Conservation (phyloP, 805 yeast genomes). For the Teunomyces gatunensis region DNA sequence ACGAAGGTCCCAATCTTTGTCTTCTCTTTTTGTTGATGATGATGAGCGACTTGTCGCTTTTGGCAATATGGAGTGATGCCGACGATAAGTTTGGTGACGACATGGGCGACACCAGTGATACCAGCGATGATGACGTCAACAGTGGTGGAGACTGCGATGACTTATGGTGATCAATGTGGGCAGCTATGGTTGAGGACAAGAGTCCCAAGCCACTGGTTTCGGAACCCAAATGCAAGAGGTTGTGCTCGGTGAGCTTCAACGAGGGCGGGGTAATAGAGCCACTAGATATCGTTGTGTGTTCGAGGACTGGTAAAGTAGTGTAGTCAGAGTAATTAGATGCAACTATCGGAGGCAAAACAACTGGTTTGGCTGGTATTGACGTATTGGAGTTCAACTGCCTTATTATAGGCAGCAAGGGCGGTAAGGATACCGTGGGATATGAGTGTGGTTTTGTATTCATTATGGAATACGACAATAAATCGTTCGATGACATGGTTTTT, state of each 20-base stretch:
- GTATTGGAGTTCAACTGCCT: slow-evolving; percentile 3
- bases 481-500: slow-evolving; percentile 26
- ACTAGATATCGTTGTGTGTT: background rate
- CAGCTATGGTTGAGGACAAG: slow-evolving; percentile 8
- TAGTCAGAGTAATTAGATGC: slow-evolving; percentile 4
- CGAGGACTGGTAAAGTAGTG: slow-evolving; percentile 6
- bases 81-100: slow-evolving; percentile 15
- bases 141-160: slow-evolving; percentile 2
- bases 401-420: slow-evolving; percentile 9
- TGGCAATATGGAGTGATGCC: slow-evolving; percentile 1
- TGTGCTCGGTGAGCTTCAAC: slow-evolving; percentile 17
- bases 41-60: background rate
- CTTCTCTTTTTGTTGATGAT: slow-evolving; percentile 35
- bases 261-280: slow-evolving; percentile 4
- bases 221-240: slow-evolving; percentile 13
- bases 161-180: slow-evolving; percentile 1
- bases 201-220: slow-evolving; percentile 7
- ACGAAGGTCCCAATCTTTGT: slow-evolving; percentile 72
- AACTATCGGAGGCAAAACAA: slow-evolving; percentile 7
- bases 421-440: slow-evolving; percentile 6
- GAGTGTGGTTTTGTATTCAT: slow-evolving; percentile 20
- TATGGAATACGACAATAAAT: slow-evolving; percentile 39
- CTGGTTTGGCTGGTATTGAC: slow-evolving; percentile 1
- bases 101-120: slow-evolving; percentile 17
- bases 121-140: slow-evolving; percentile 12